Base-by-base conservation (phyloP, 83 land plant genomes). In the Picea engelmannii region DNA sequence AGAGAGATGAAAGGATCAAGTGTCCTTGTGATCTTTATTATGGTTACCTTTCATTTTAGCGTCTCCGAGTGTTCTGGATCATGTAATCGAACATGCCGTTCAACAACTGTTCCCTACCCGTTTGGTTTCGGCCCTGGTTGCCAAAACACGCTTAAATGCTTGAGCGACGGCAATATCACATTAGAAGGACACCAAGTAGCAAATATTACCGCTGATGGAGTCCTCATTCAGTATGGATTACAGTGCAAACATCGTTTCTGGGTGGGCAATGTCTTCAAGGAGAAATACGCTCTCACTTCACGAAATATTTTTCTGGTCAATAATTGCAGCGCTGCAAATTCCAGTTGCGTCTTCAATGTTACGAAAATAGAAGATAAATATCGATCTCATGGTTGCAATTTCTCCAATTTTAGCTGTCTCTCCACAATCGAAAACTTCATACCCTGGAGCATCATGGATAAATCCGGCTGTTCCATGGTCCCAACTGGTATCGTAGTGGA, bases 81-180 rank as follows among this genome's bases (percentile, higher is more conserved):
- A 40, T 80, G 83, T 68, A 42, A 78, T 11, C 80, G 60, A 1
- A 61, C 79, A 66, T 89, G 88, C 81, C 80, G 75, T 61, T 9
- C 44, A n/a, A 47, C 23, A 15, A 21, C 27, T 17, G 86, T 84
- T 23, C 88, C 77, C 5, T 87, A 85, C 63, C 93, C 93, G 20
- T 89, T 91, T 64, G 93, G 93, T 5, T 91, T 91, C 84, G 78
- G 85, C 20, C 27, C 6, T 17, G 85, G 66, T 2, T 85, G 86
- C 66, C 64, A 58, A 7, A 89, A 87, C 81, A 82, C 20, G 17
- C 65, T 91, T 55, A 66, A 80, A 40, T 87, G 89, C 82, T 65
- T 5, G 23, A 35, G 52, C 17, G 40, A 40, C 6, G 69, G 63
- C 12, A 68, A 70, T 15, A 78, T 85, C 55, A 12, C 20, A 12